Base-by-base conservation (phyloP, 2,329 filamentous ascomycete genomes). In the Monilinia laxa region DNA sequence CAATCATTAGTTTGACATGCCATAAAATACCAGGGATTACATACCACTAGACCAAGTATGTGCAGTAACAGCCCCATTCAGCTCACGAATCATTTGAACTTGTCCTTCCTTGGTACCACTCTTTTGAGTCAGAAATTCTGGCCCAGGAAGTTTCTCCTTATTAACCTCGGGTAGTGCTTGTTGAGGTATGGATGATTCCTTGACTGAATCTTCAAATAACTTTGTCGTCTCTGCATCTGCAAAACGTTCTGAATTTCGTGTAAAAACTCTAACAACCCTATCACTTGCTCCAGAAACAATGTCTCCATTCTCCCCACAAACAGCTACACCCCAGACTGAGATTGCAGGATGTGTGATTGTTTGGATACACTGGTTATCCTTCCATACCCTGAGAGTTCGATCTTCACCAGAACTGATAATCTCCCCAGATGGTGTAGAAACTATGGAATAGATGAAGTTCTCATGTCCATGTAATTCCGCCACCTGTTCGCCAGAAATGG, bases 341-440 rank as follows among this genome's bases (percentile, higher is more conserved):
- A 98, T 96, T 12, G 95, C 95, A 14, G 95, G 95, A 74, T 97
- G 93, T 1, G 94, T 97, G 70, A 99, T 98, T 51, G 94, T 97
- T 78, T 99, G 95, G 56, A 97, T 80, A 76, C 94, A 98, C 66
- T 93, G 84, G 18, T 82, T 85, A 55, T 90, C 91, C 72, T 85
- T 89, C 95, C 96, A 99, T 76, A 99, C 82, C 63, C 92, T 86
- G 45, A 96, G 87, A 0, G 95, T 97, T n/a, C 95, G 87, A 78
- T 99, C 95, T 78, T 99, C 95, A 23, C 93, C 93, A 2, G 92
- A 88, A 77, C 94, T 98, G 59, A 96, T 90, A 40, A 99, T 82
- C 75, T 97, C 93, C 7, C 94, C 94, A 0, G 90, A 88, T 0
- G 94, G 91, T 12, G 96, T 80, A 28, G 85, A 84, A 1, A 90